A percentile compares a stretch with the other conserved stretches of the same genome.
These are phyloP conservation scores for Maudiozyma pseudohumilis DNA, from an alignment of 805 yeast species.

Conservation along the genomic window DNA sequence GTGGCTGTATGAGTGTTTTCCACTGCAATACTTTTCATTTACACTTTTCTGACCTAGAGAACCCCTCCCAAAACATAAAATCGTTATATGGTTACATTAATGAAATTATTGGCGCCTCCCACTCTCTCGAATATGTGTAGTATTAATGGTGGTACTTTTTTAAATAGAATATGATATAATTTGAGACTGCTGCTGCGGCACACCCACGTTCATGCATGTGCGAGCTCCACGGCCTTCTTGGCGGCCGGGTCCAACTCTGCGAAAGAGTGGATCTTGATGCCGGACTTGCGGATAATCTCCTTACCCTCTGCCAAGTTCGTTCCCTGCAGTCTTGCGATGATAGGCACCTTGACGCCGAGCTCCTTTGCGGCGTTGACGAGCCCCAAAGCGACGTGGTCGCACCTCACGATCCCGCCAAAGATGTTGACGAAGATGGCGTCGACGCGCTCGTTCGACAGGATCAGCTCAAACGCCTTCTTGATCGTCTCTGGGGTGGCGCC, in stretches of 20 bases:
- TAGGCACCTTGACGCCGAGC: constrained; percentile 84
- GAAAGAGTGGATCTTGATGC: constrained; percentile 84
- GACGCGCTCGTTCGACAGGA: constrained; percentile 79
- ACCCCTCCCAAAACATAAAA: no score
- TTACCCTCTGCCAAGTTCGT: constrained; percentile 88
- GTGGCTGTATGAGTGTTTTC: no score
- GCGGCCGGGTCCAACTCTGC: constrained; percentile 97
- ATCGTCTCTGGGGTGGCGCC: constrained; percentile 98
- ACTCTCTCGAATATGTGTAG: no score
- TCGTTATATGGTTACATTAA: no score
- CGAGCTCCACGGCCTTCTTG: constrained; percentile 77
- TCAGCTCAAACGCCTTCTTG: constrained; percentile 90
- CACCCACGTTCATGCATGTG: no score
- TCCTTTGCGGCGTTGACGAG: constrained; percentile 89
- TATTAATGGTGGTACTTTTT: no score
- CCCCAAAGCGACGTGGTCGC: constrained; percentile 98
- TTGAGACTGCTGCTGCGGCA: no score
- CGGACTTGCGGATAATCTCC: constrained; percentile 75
- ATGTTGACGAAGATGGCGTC: constrained; percentile 96
- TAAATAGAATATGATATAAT: no score
- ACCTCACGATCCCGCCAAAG: constrained; percentile 99
- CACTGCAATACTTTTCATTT: no score
- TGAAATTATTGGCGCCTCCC: no score
- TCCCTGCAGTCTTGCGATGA: constrained; percentile 97
- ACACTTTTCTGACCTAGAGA: no score